Base-by-base conservation (phyloP, 192 early-diverging fungal genomes). In the Chytriomyces sp. region DNA sequence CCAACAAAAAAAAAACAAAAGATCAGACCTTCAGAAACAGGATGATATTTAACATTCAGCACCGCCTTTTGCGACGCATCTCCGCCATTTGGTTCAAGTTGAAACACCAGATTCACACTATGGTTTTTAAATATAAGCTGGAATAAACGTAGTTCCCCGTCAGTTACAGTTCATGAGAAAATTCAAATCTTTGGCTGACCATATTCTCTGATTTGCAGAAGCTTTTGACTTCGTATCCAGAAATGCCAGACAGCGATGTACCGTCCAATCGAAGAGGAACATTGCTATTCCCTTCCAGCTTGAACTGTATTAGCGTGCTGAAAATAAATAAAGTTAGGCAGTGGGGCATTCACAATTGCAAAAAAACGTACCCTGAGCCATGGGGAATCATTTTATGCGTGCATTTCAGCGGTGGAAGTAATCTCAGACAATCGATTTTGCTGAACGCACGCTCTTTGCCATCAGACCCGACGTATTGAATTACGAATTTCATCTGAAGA, bases 381-480 rank as follows among this genome's bases (percentile, higher is more conserved):
- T 86, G 61, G 85, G 85, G 72, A 80, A 86, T 11, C 82, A 90
- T 62, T 84, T 83, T 0, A 85, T 89, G 75, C 16, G 44, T 49
- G 11, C 91, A 83, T 8, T 77, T 64, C 16, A 93, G 67, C 26
- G 88, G 86, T 28, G 86, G 77, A 46, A 79, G 66, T 16, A 90
- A 81, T 3, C 88, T 84, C 18, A 92, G 78, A 28, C 70, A 82
- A 50, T 90, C 80, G 2, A 84, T 81, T 8, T 85, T 83, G 8
- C 80, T 75, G 59, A 88, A 89, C 10, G 81, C 53, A 26, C 72
- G 72, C 48, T 67, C 26, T 64, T 80, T 80, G 35, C 77, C 83
- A 53, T 87, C 81, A 72, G 44, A 35, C 7, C 69, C 79, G 20
- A 76, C 77, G 63, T 87, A 91, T 45, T 75, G 63, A 11, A 86